Base-by-base conservation (phyloP, 257 asterid genomes). In the Fraxinus anomala region DNA sequence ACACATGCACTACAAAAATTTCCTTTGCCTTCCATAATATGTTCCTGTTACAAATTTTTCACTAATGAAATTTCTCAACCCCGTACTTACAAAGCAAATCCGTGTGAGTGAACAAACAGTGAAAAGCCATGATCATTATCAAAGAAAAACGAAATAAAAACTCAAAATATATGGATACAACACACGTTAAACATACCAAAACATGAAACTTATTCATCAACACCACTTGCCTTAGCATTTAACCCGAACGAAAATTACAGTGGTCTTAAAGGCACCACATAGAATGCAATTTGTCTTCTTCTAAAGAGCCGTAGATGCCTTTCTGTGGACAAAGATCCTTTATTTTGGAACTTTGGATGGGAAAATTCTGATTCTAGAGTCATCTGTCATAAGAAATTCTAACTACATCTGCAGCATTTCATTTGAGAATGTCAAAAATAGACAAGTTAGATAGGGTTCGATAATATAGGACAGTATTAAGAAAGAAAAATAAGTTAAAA, bases 21-120 rank as follows among this genome's bases (percentile, higher is more conserved):
- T 54, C 11, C 24, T 6, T 4, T 51, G 24, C 28, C 66, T 54
- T 54, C 9, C 26, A 54, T 17, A 6, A 54, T 54, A 17, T 54
- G 66, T 56, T 56, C 67, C 12, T n/a, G 28, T 56, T 6, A 56
- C 30, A 56, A 56, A 56, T 6, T 56, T 21, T 9, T 59, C 67
- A 59, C 31, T 23, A 21, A 21, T 59, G 28, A 63, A 63, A 63
- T 63, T 63, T 26, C 69, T 26, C 69, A 3, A 63, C 11, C 6
- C 16, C 5, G 13, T 59, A 17, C 9, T 75, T 77, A 80, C 85
- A 86, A 76, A 76, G 80, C 87, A 81, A 83, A 74, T 79, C 72
- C 72, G 63, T 73, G 76, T 63, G 79, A 26, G 24, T 17, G 24
- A 51, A 51, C 63, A 51, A 51, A 1, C 63, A 51, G 19, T 51